Conservation (phyloP, 106 monocot genomes). For the Dendrobium catenatum region DNA sequence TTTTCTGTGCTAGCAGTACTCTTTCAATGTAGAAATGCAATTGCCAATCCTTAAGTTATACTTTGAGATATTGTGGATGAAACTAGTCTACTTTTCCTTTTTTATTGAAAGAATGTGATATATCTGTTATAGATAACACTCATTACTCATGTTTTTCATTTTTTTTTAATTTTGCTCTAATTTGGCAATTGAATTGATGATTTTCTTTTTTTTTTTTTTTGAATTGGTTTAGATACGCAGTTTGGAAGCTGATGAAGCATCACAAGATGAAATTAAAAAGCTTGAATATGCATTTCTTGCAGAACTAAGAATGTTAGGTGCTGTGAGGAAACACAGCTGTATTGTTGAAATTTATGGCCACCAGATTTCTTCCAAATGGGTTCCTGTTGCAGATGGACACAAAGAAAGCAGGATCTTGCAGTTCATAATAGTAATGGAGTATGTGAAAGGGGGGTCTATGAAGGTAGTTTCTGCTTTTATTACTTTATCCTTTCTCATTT, state of each 20-base stretch:
- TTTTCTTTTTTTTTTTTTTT: background rate
- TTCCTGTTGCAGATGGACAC: slow-evolving; percentile 28
- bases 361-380: slow-evolving; percentile 81
- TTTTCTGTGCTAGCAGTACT: background rate
- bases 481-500: background rate
- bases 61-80: background rate
- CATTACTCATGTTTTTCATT: background rate
- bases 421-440: slow-evolving; percentile 83
- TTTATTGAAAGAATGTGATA: background rate
- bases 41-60: background rate
- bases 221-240: slow-evolving; percentile 47
- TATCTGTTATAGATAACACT: background rate
- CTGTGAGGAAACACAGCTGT: slow-evolving; percentile 70
- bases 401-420: slow-evolving; percentile 54
- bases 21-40: background rate
- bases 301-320: slow-evolving; percentile 83
- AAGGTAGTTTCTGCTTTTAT: slow-evolving; percentile 42
- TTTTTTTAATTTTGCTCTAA: background rate
- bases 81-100: background rate
- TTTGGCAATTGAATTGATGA: background rate
- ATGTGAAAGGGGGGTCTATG: slow-evolving; percentile 78
- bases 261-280: slow-evolving; percentile 51
- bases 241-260: slow-evolving; percentile 35
- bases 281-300: slow-evolving; percentile 77
- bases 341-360: slow-evolving; percentile 95